Evolutionary conservation across 495 filamentous ascomycete genomes (phyloP).

Genomic region (Lophiostoma macrostomum): DNA sequence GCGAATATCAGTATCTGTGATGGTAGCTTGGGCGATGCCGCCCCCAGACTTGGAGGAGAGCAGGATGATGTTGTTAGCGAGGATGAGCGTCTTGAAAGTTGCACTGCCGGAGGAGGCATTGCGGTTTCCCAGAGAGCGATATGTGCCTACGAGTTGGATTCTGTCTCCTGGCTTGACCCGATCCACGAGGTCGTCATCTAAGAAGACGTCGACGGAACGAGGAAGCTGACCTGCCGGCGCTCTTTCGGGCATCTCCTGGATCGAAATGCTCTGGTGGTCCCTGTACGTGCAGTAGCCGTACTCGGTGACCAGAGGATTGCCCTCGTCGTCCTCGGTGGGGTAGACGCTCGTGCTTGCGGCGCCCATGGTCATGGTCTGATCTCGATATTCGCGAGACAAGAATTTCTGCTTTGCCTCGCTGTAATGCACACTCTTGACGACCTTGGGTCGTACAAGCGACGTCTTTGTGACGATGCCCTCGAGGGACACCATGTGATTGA

Average conservation of each 20-base stretch:
- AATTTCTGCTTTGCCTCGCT: slow-evolving; percentile 82
- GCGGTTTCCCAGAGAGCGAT: slow-evolving; percentile 87
- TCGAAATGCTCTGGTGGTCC: slow-evolving; percentile 96
- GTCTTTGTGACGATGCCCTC: slow-evolving; percentile 98
- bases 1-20: slow-evolving; percentile 96
- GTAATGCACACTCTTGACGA: slow-evolving; percentile 96
- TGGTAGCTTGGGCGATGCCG: slow-evolving; percentile 84
- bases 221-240: slow-evolving; percentile 95
- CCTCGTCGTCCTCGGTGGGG: slow-evolving; percentile 88
- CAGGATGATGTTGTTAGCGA: slow-evolving; percentile 93
- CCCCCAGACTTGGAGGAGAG: slow-evolving; percentile 95
- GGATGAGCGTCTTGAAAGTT: slow-evolving; percentile 85
- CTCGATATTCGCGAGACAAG: slow-evolving; percentile 78
- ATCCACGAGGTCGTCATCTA: slow-evolving; percentile 97
- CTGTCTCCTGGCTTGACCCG: slow-evolving; percentile 92
- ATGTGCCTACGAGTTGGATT: slow-evolving; percentile 93
- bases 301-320: slow-evolving; percentile 79
- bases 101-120: slow-evolving; percentile 83
- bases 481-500: slow-evolving; percentile 95
- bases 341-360: slow-evolving; percentile 86
- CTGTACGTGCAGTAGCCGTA: slow-evolving; percentile 94
- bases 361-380: slow-evolving; percentile 96
- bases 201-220: slow-evolving; percentile 92
- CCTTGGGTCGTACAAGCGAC: slow-evolving; percentile 90
- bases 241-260: slow-evolving; percentile 99